These are phyloP conservation scores for Protomyces macrosporus DNA, from an alignment of 1,139 yeast genomes.

Conservation along the genomic window DNA sequence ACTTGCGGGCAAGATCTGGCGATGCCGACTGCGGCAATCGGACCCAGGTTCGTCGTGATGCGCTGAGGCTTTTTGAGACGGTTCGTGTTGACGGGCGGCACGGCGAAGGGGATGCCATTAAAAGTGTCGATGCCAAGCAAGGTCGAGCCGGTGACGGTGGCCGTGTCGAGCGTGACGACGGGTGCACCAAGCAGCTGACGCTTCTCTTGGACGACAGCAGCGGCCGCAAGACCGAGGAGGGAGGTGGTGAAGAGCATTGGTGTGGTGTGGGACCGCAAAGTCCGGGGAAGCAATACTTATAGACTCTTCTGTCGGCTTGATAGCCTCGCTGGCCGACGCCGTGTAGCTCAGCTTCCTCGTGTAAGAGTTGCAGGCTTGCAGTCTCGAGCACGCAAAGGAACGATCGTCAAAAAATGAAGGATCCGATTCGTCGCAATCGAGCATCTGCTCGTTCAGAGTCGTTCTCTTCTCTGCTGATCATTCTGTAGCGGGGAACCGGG, in stretches of 20 bases:
- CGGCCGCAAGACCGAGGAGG: neutral
- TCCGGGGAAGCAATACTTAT: too few species aligned
- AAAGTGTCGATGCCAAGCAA: neutral
- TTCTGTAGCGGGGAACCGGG: too few species aligned
- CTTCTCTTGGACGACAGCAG: neutral
- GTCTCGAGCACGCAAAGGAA: too few species aligned
- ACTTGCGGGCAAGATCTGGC: neutral
- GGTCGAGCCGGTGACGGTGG: neutral
- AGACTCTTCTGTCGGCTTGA: too few species aligned
- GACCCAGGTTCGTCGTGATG: conserved; percentile 11
- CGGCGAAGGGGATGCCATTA: conserved; percentile 18
- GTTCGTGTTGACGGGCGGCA: conserved; percentile 20
- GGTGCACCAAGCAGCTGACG: neutral
- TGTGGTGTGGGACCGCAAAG: neutral
- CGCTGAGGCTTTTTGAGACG: neutral
- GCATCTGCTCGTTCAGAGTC: too few species aligned
- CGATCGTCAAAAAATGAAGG: too few species aligned
- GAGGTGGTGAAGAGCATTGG: neutral
- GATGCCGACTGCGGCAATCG: conserved; percentile 4
- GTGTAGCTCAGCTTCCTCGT: too few species aligned
- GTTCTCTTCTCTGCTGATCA: too few species aligned
- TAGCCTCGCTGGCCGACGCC: too few species aligned
- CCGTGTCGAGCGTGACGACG: neutral
- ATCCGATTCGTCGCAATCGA: too few species aligned
- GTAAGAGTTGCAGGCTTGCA: too few species aligned